These are phyloP conservation scores for Podospora pseudoanserina DNA, from an alignment of 495 filamentous ascomycete genomes.

Conservation along the genomic window DNA sequence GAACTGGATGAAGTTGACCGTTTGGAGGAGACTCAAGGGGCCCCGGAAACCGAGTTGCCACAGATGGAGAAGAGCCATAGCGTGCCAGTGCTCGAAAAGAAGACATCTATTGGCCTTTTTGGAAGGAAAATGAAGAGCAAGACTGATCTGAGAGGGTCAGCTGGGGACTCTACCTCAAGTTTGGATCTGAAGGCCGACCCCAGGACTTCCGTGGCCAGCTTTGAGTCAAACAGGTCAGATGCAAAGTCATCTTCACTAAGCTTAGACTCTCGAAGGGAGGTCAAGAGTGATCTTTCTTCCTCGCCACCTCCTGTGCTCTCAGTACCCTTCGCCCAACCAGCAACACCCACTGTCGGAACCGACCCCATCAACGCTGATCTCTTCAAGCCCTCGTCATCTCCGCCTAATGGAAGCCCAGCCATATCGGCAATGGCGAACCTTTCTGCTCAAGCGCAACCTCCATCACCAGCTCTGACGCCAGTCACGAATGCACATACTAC, in stretches of 20 bases:
- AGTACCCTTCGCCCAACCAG: constrained; percentile 60
- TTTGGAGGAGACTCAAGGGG: constrained; percentile 31
- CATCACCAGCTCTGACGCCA: constrained; percentile 51
- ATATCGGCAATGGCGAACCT: constrained; percentile 64
- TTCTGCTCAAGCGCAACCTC: constrained; percentile 55
- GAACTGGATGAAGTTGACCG: constrained; percentile 48
- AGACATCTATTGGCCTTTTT: constrained; percentile 37
- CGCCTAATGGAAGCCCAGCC: constrained; percentile 53
- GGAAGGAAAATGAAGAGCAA: constrained; percentile 38
- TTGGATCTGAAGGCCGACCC: constrained; percentile 30
- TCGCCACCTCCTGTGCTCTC: constrained; percentile 41
- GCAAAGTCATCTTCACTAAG: background rate
- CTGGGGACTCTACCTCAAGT: constrained; percentile 38
- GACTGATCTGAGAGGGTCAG: constrained; percentile 22
- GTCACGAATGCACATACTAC: constrained; percentile 43
- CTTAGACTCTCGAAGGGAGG: constrained; percentile 16
- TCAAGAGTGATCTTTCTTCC: constrained; percentile 23
- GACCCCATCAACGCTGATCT: constrained; percentile 61
- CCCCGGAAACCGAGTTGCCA: constrained; percentile 36
- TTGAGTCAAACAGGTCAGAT: constrained; percentile 1
- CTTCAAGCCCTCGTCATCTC: constrained; percentile 41
- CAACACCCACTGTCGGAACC: constrained; percentile 59
- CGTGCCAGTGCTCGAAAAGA: constrained; percentile 35
- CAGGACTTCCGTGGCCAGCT: background rate
- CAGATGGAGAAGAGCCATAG: constrained; percentile 62